Evolutionary conservation across 2,329 filamentous ascomycete genomes (phyloP).

Genomic region (Tricladium varicosporioides): DNA sequence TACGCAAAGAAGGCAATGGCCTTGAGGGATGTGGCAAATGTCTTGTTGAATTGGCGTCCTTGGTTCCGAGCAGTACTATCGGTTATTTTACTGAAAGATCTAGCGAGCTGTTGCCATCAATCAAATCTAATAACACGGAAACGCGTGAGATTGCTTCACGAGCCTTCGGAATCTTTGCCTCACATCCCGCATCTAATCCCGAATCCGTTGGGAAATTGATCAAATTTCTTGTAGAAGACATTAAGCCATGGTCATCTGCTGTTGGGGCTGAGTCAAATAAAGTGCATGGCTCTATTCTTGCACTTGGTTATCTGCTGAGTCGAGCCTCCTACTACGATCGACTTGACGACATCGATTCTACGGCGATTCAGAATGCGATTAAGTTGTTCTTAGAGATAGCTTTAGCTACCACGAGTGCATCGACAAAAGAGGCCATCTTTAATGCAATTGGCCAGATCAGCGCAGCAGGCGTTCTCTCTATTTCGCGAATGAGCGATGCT

Average conservation of each 20-base stretch:
- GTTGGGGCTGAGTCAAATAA: constrained; percentile 58
- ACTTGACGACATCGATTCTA: constrained; percentile 34
- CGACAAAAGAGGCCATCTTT: constrained; percentile 56
- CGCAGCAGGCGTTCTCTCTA: constrained; percentile 51
- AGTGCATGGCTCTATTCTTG: constrained; percentile 59
- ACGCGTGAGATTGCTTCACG: constrained; percentile 66
- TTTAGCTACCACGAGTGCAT: constrained; percentile 50
- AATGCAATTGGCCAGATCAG: constrained; percentile 59
- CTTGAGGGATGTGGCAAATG: constrained; percentile 48
- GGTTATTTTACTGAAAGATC: constrained; percentile 48
- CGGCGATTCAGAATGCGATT: constrained; percentile 41
- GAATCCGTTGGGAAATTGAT: constrained; percentile 43
- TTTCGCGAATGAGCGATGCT: constrained; percentile 22
- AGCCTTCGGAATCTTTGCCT: constrained; percentile 72
- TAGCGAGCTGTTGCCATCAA: constrained; percentile 53
- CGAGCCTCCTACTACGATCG: constrained; percentile 50
- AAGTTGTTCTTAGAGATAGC: constrained; percentile 49
- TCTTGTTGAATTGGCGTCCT: constrained; percentile 53
- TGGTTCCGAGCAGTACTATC: constrained; percentile 50
- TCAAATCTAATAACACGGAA: constrained; percentile 70
- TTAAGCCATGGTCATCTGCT: constrained; percentile 49
- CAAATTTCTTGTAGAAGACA: constrained; percentile 44
- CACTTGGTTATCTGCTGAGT: constrained; percentile 56
- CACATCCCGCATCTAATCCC: constrained; percentile 53
- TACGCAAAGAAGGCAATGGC: constrained; percentile 39